Evolutionary conservation across 176 grass and related monocot species (phyloP).

Genomic region (maize (Zea mays)): Zm-B73-REFERENCE-NAM-5.0 NC_050096.1:186877501-186878000

Average conservation of each 20-base stretch:
- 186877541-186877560: background rate
- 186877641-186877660: background rate
- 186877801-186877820: conserved; percentile 31
- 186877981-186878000: background rate
- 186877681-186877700: conserved; percentile 29
- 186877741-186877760: conserved; percentile 19
- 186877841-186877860: conserved; percentile 88
- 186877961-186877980: conserved; percentile 28
- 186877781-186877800: conserved; percentile 40
- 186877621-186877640: background rate
- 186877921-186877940: conserved; percentile 57
- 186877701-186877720: conserved; percentile 1
- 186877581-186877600: background rate
- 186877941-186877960: conserved; percentile 26
- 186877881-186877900: conserved; percentile 64
- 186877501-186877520: background rate
- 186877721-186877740: conserved; percentile 30
- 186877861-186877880: conserved; percentile 87
- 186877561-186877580: background rate
- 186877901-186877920: conserved; percentile 56
- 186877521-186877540: background rate
- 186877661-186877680: conserved; percentile 25
- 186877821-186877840: conserved; percentile 55
- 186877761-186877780: conserved; percentile 39
- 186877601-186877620: background rate